Conservation (phyloP, 2,329 filamentous ascomycete species). For the Claviceps capensis region DNA sequence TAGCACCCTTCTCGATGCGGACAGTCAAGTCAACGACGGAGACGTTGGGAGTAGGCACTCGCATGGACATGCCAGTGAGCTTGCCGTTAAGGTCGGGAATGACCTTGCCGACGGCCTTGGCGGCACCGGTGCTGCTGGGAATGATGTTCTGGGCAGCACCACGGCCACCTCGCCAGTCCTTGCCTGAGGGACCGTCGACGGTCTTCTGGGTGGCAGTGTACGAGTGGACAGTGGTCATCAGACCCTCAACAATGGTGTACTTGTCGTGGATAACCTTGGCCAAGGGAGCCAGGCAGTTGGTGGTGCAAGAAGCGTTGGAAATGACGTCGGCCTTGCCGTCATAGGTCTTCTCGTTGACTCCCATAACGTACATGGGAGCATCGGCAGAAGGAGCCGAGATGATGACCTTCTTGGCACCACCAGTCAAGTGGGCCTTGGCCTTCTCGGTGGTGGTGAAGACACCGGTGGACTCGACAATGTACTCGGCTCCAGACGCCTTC, state of each 20-base stretch:
- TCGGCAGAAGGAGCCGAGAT: slow-evolving; percentile 87
- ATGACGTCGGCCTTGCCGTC: slow-evolving; percentile 82
- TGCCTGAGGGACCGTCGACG: slow-evolving; percentile 90
- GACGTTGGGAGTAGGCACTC: slow-evolving; percentile 96
- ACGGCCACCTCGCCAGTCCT: slow-evolving; percentile 99
- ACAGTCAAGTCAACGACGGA: slow-evolving; percentile 95
- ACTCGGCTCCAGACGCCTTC: slow-evolving; percentile 73
- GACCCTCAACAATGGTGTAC: slow-evolving; percentile 92
- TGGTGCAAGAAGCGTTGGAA: slow-evolving; percentile 99
- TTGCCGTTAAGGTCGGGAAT: slow-evolving; percentile 97
- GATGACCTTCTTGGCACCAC: slow-evolving; percentile 95
- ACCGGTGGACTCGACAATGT: slow-evolving; percentile 96
- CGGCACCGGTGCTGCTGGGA: slow-evolving; percentile 95
- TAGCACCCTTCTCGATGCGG: slow-evolving; percentile 82
- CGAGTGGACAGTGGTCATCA: slow-evolving; percentile 99
- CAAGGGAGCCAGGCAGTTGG: slow-evolving; percentile 98
- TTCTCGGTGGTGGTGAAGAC: slow-evolving; percentile 98
- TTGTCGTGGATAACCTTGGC: slow-evolving; percentile 99
- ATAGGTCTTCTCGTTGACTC: slow-evolving; percentile 94
- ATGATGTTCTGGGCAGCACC: slow-evolving; percentile 99
- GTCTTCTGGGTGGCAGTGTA: slow-evolving; percentile 99
- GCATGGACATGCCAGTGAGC: slow-evolving; percentile 99
- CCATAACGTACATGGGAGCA: slow-evolving; percentile 99
- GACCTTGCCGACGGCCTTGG: slow-evolving; percentile 99
- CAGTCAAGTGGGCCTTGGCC: slow-evolving; percentile 86